Evolutionary conservation across 768 basidiomycete species (phyloP), one percentile per base, ranked within the genome.

Genomic region (Cytidiella melzeri): DNA sequence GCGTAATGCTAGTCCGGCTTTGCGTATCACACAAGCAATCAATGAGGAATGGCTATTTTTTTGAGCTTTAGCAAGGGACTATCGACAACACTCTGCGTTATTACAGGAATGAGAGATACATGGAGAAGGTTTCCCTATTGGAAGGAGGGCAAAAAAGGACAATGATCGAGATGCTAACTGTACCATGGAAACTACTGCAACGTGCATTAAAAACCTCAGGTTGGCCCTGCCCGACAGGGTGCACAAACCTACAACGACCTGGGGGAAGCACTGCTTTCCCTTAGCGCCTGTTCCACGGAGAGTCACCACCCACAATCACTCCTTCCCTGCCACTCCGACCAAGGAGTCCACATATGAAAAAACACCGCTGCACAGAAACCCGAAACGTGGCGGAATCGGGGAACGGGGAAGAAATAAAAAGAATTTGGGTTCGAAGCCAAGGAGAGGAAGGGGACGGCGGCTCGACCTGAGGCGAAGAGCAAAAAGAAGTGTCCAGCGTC

Each of bases 191-290:
- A 51, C 51, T 47, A 53, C 55, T 58, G 55, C 61, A 62, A 62
- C 61, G 55, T 52, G 53, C n/a, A n/a, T n/a, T n/a, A n/a, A 54
- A 59, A 51, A 55, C 51, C 56, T 50, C 47, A 48, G 47, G 45
- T 44, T 41, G 47, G 42, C 19, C 44, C 45, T 44, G 46, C 45
- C 37, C 37, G 34, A 40, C 27, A 26, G 20, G 41, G 18, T 44
- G 28, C 12, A 46, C 45, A 25, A 44, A 44, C 52, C 42, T 46
- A 48, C n/a, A n/a, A 55, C 58, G 62, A 62, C 60, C 61, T 30
- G 30, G 60, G 58, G 63, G 61, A 67, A 70, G 68, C 61, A 61
- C 70, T 64, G 71, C 70, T 67, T 42, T 66, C 65, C 65, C 64
- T 61, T n/a, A n/a, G 55, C 62, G 60, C 57, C 50, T 50, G 54